A percentile compares a stretch with the other conserved stretches of the same genome.
Conservation (phyloP, 768 basidiomycete species). For the Russula olivacea region DNA sequence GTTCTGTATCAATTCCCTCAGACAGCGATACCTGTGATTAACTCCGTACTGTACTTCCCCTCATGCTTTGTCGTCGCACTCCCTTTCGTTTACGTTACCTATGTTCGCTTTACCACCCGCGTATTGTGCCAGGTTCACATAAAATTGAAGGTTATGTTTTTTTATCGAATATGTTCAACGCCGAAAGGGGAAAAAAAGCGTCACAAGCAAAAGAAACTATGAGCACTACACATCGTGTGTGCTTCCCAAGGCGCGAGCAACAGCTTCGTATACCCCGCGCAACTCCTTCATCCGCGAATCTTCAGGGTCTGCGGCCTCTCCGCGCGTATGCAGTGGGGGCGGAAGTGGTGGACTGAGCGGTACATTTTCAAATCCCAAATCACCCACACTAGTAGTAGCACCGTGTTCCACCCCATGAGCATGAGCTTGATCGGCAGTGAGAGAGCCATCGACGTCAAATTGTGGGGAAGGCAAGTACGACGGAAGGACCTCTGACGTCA, state of each 20-base stretch:
- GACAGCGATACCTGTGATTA: constrained; percentile 16
- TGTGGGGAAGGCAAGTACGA: constrained; percentile 24
- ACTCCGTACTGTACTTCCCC: neutral
- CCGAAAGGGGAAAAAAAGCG: neutral
- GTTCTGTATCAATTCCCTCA: constrained; percentile 9
- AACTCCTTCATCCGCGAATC: constrained; percentile 13
- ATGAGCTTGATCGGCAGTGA: neutral
- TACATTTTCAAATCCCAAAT: constrained; percentile 16
- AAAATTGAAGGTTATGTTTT: neutral
- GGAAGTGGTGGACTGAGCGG: constrained; percentile 22
- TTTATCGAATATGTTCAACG: neutral
- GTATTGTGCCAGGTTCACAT: neutral
- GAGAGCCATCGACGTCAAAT: neutral
- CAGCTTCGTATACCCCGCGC: constrained; percentile 22
- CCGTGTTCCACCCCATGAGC: neutral
- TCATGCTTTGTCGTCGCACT: constrained; percentile 6
- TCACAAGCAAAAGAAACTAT: neutral
- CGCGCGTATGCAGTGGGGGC: constrained; percentile 20
- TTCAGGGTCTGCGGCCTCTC: constrained; percentile 9
- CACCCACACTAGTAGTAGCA: neutral
- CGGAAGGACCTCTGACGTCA: constrained; percentile 22
- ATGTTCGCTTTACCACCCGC: neutral
- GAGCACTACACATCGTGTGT: neutral
- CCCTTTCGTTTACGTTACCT: neutral
- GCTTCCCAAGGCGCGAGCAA: constrained; percentile 20